A percentile compares a stretch with the other conserved stretches of the same genome.
phyloP scores from a whole-genome alignment of 2,329 filamentous ascomycete species.

The Zalaria obscura region DNA sequence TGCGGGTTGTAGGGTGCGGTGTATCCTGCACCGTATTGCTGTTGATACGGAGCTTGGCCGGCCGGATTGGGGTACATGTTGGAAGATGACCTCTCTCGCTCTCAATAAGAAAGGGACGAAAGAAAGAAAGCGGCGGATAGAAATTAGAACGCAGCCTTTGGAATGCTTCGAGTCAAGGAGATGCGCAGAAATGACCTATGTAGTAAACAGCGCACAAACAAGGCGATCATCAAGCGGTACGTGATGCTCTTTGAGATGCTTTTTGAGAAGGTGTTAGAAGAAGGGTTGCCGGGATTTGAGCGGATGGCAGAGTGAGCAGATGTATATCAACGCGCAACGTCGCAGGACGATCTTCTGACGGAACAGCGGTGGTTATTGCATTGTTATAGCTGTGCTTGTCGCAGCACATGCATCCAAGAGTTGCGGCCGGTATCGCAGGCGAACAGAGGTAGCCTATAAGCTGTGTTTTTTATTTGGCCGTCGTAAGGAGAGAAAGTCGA shows the following conservation, averaged over 20 bases:
- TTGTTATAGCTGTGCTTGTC: no score
- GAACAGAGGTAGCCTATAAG: no score
- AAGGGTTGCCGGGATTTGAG: constrained; percentile 2
- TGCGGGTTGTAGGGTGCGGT: no score
- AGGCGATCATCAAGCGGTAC: no score
- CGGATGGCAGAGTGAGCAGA: constrained; percentile 2
- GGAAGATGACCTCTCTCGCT: background rate
- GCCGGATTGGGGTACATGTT: constrained; percentile 14
- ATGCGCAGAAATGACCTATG: constrained; percentile 3
- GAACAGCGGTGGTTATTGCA: no score
- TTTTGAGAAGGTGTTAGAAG: background rate
- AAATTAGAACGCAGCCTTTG: background rate
- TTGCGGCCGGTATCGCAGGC: no score
- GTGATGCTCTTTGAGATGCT: no score
- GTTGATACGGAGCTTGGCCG: constrained; percentile 16
- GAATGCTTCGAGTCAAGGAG: background rate
- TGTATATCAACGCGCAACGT: background rate
- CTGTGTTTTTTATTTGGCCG: no score
- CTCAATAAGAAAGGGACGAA: background rate
- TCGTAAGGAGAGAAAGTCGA: no score
- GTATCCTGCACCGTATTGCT: constrained; percentile 5
- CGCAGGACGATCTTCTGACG: no score
- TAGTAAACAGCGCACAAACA: no score
- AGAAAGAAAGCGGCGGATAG: background rate
- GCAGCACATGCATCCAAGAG: no score